Conservation (phyloP, 257 asterid genomes). For the Solanum habrochaites region DNA sequence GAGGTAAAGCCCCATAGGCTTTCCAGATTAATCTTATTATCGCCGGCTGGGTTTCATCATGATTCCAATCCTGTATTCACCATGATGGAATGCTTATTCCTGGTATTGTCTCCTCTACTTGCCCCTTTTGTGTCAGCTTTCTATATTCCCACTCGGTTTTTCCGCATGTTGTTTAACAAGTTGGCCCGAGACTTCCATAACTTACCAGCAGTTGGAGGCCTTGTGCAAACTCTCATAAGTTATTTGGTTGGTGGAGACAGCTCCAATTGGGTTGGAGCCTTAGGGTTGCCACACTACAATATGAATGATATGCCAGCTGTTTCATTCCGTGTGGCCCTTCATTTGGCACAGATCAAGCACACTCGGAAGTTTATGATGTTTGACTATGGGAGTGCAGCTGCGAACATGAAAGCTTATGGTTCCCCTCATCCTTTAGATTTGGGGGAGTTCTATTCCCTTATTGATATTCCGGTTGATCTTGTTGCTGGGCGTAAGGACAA, state of each 20-base stretch:
- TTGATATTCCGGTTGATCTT: constrained; percentile 82
- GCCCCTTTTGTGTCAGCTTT: constrained; percentile 67
- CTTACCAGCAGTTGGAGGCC: constrained; percentile 93
- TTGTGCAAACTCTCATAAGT: constrained; percentile 90
- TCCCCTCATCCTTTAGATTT: constrained; percentile 65
- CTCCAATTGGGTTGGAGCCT: constrained; percentile 95
- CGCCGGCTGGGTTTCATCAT: constrained; percentile 95
- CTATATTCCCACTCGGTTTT: constrained; percentile 87
- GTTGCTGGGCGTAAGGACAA: constrained; percentile 85
- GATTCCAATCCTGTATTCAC: constrained; percentile 62
- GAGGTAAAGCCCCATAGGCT: constrained; percentile 82
- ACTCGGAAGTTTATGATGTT: constrained; percentile 63
- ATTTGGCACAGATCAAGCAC: constrained; percentile 83
- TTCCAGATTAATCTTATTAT: constrained; percentile 75
- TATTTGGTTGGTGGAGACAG: constrained; percentile 94
- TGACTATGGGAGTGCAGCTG: constrained; percentile 61
- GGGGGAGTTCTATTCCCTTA: constrained; percentile 57
- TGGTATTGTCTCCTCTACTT: constrained; percentile 46
- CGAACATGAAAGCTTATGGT: constrained; percentile 67
- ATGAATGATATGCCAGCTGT: constrained; percentile 99
- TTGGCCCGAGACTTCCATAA: constrained; percentile 92
- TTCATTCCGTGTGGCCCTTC: constrained; percentile 70
- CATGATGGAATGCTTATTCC: constrained; percentile 37
- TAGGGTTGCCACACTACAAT: constrained; percentile 89
- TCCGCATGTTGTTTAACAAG: constrained; percentile 85